Evolutionary conservation across 2,329 filamentous ascomycete genomes (phyloP), one percentile per base, ranked within the genome.

Genomic region (Pseudocercospora crystallina): DNA sequence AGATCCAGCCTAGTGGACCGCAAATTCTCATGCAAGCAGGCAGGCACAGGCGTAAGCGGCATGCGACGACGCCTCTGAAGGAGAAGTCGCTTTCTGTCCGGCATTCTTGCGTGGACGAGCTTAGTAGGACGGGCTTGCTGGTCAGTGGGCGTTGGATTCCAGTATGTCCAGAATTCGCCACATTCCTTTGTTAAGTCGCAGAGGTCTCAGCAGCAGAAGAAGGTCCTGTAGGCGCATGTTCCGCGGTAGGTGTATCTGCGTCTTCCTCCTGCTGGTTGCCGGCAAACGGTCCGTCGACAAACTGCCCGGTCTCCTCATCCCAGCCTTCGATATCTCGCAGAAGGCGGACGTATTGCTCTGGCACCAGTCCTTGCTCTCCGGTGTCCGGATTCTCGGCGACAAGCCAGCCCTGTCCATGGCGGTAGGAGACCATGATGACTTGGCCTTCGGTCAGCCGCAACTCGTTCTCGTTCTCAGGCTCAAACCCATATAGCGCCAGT

Each of bases 321-420:
- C 90, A 92, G 14, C 91, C 91, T 69, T 96, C 90, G 48, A 97
- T 96, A 65, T 97, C 90, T 41, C 90, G 84, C 53, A 99, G 79
- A 39, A 99, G 76, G 12, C 94, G 85, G 36, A 99, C 94, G 67
- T 97, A 99, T 70, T 95, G 91, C 71, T 99, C 94, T 0, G 94
- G 94, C 1, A 99, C 94, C 32, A 99, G 79, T 1, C 94, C 94
- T 64, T 90, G 95, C 73, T 99, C 94, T 2, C 82, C 90, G 1
- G 90, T 96, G 70, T 90, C 91, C 10, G 92, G 91, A 65, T 99
- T 94, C 73, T 96, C 89, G 3, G 94, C 94, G 17, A 99, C 94
- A 44, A 99, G 79, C 94, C 94, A 99, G 48, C 94, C 94, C 72
- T 97, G 90, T 12, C 92, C 92, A 67, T 97, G 91, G 37, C 94